Evolutionary conservation across 208 protist species (phyloP), one percentile per base, ranked within the genome.

Genomic region (Trypanosoma vivax): DNA sequence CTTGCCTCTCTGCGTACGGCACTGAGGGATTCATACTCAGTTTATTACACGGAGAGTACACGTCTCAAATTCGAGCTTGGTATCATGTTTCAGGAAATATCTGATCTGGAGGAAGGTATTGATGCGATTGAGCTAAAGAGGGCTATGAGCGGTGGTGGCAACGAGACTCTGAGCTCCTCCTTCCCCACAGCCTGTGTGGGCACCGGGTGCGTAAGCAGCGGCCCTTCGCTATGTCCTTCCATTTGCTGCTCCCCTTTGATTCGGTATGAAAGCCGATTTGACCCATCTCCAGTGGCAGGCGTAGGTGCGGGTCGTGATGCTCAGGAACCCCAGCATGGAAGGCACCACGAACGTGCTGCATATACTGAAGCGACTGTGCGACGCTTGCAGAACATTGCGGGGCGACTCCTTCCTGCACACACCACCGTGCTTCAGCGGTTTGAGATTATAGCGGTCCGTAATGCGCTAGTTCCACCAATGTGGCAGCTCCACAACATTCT

Each of bases 91-190:
- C 76, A 88, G 62, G 70, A 89, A 61, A 68, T 94, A 2, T 83
- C 86, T 42, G 82, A 94, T 41, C 69, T 90, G 11, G 80, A 87
- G 53, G 86, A 94, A 56, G 86, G 76, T 49, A 87, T 94, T 41
- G 72, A 76, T 40, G 70, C 73, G 0, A 70, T 90, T 35, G 79
- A 93, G 64, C 63, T 76, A 29, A 67, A 59, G 30, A 27, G 21
- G 16, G 35, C 27, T 24, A n/a, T 46, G 11, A 30, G 40, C 5
- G 35, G 13, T 19, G 40, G 25, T 25, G 31, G 28, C 5, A 45
- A 51, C 14, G 27, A 54, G 31, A 40, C 57, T 21, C 23, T 19
- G 2, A 25, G 50, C 29, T 9, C 7, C 7, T 25, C 18, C 9
- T 9, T 9, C 7, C 29, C 46, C 11, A 11, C 14, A 31, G 14